Evolutionary conservation across 139 green algal species (phyloP).

Genomic region (Chlorella vulgaris): DNA sequence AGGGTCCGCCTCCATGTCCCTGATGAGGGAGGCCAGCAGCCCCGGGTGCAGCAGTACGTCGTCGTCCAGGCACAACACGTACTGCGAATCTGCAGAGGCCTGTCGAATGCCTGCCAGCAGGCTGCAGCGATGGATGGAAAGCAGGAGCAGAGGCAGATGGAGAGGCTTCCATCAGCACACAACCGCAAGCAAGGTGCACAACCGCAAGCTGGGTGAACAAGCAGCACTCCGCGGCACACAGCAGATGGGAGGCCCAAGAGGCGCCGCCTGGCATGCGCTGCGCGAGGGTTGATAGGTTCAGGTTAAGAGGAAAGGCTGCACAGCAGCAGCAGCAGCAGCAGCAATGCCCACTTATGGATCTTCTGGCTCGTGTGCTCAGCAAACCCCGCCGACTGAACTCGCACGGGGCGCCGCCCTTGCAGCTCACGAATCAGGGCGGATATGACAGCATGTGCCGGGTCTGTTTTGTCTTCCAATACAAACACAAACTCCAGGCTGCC

Average conservation of each 20-base stretch:
- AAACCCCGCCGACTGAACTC: constrained; percentile 53
- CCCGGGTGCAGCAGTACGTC: constrained; percentile 83
- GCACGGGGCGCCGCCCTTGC: not conserved
- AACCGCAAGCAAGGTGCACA: no score
- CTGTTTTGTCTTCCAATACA: constrained; percentile 64
- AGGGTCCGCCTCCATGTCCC: constrained; percentile 63
- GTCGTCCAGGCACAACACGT: constrained; percentile 92
- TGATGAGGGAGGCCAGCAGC: constrained; percentile 66
- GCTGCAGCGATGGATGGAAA: constrained; percentile 23
- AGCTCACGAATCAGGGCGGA: not conserved
- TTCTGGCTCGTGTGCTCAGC: constrained; percentile 74
- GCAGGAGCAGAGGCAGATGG: not conserved
- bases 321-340: not conserved
- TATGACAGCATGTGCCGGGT: constrained; percentile 48
- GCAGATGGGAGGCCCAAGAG: no score
- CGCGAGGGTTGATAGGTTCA: no score
- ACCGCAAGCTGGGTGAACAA: no score
- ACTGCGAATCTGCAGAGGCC: constrained; percentile 35
- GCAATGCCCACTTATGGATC: constrained; percentile 73
- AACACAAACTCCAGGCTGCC: constrained; percentile 79
- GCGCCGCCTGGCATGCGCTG: no score
- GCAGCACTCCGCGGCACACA: no score
- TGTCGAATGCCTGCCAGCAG: constrained; percentile 49
- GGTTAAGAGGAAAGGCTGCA: not conserved
- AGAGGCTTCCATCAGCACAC: not conserved